These are phyloP conservation scores for Nidularia sp. DNA, from an alignment of 768 basidiomycete species.

Conservation along the genomic window DNA sequence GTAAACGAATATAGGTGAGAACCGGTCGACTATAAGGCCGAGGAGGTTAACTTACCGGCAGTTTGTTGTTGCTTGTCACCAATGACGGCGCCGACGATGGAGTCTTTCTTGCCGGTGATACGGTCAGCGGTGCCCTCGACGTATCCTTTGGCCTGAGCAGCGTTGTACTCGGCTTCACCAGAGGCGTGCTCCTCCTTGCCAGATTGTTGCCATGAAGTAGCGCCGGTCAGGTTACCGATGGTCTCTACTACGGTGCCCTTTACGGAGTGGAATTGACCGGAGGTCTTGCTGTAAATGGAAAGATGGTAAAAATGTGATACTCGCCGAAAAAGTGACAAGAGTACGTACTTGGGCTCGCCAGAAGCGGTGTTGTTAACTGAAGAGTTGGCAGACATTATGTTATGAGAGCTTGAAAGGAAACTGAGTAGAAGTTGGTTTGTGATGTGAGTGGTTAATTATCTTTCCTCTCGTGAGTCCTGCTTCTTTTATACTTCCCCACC, in stretches of 20 bases:
- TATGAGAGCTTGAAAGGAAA: slow-evolving; percentile 7
- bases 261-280: slow-evolving; percentile 37
- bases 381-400: too few relatives aligned
- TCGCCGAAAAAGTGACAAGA: not conserved
- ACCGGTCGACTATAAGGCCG: not conserved
- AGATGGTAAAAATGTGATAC: not conserved
- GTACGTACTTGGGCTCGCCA: slow-evolving; percentile 23
- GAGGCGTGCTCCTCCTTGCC: slow-evolving; percentile 51
- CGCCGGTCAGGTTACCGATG: slow-evolving; percentile 45
- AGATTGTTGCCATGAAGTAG: slow-evolving; percentile 36
- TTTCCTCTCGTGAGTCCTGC: not conserved
- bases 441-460: not conserved
- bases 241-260: slow-evolving; percentile 36
- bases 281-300: slow-evolving; percentile 26
- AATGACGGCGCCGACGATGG: slow-evolving; percentile 45
- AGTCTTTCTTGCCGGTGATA: slow-evolving; percentile 41
- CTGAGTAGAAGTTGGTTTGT: not conserved
- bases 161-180: slow-evolving; percentile 47
- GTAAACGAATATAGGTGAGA: not conserved
- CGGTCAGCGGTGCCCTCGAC: slow-evolving; percentile 44
- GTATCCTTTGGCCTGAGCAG: slow-evolving; percentile 46
- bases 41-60: slow-evolving; percentile 23
- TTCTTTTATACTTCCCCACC: not conserved
- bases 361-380: slow-evolving; percentile 20
- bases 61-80: slow-evolving; percentile 44